Evolutionary conservation across 2,329 filamentous ascomycete genomes (phyloP), one percentile per base, ranked within the genome.

Genomic region (Grosmannia clavigera): DNA sequence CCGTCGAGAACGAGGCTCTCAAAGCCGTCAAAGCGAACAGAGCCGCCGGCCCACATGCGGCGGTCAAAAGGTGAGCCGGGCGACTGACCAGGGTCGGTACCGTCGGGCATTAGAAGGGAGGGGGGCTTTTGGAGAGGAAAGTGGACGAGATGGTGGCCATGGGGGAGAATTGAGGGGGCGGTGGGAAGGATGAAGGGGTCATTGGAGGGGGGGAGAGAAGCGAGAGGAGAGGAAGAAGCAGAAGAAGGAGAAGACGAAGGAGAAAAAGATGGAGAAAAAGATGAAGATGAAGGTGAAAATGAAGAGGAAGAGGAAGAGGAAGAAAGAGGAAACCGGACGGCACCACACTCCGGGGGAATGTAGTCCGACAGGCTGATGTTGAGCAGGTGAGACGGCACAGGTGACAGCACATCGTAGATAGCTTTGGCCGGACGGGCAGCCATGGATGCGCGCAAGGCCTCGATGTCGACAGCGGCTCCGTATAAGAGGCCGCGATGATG

Each of bases 41-140:
- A 79, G 0, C 92, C 94, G 38, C 92, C 91, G 16, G 89, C 90
- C 94, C 94, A 99, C 75, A 99, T 83, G 22, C 94, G 84, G 27
- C 88, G 81, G 57, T 79, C 79, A 70, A 88, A 96, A 1, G 85
- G 84, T 4, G 70, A 69, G 1, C 87, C 89, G 0, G 92, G 92
- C 29, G 79, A 85, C 69, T 96, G 90, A 58, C 86, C 77, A 5
- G 82, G 76, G 70, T 97, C 92, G 1, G 92, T 95, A 61, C 94
- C 92, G 74, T 99, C 94, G 1, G 83, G 76, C 22, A 90, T 79
- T 52, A 97, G 81, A 40, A 76, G 66, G 9, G 79, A 81, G 16
- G 82, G 75, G 0, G 81, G 76, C 22, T 86, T 75, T 63, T 84
- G 81, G 12, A 87, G 81, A 61, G 91, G 90, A 74, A 96, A 96